These are phyloP conservation scores for Jimgerdemannia flammicorona DNA, from an alignment of 192 early-diverging fungal genomes.

Conservation along the genomic window DNA sequence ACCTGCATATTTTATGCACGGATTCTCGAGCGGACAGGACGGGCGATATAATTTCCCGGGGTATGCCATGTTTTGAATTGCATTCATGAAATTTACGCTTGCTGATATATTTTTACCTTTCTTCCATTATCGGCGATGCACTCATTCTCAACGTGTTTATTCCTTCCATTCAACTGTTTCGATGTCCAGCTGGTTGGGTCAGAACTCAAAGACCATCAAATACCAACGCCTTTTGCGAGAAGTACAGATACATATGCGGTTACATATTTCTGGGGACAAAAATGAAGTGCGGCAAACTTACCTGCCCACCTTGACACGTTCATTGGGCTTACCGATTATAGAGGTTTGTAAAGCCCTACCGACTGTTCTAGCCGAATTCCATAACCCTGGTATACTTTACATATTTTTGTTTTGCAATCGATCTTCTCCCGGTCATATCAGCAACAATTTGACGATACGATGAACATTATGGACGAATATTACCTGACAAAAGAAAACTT, in stretches of 20 bases:
- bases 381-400: too few relatives aligned
- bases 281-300: conserved; percentile 84
- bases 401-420: too few relatives aligned
- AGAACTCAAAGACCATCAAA: conserved; percentile 81
- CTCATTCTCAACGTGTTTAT: neutral
- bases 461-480: conserved; percentile 89
- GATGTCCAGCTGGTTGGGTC: conserved; percentile 77
- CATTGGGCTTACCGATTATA: conserved; percentile 51
- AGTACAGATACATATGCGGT: conserved; percentile 84
- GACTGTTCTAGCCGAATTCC: too few relatives aligned
- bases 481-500: conserved; percentile 84
- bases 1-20: conserved; percentile 81
- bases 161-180: conserved; percentile 26
- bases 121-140: neutral
- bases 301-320: conserved; percentile 64
- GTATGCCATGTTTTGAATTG: conserved; percentile 41
- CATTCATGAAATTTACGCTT: neutral
- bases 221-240: conserved; percentile 68
- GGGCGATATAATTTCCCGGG: conserved; percentile 23
- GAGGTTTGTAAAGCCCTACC: conserved; percentile 12
- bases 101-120: neutral
- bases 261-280: conserved; percentile 78
- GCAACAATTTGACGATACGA: conserved; percentile 42
- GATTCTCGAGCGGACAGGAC: conserved; percentile 35
- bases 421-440: neutral